These are phyloP conservation scores for Tetracentron sinense DNA, from an alignment of 164 flowering plant genomes.

Conservation along the genomic window DNA sequence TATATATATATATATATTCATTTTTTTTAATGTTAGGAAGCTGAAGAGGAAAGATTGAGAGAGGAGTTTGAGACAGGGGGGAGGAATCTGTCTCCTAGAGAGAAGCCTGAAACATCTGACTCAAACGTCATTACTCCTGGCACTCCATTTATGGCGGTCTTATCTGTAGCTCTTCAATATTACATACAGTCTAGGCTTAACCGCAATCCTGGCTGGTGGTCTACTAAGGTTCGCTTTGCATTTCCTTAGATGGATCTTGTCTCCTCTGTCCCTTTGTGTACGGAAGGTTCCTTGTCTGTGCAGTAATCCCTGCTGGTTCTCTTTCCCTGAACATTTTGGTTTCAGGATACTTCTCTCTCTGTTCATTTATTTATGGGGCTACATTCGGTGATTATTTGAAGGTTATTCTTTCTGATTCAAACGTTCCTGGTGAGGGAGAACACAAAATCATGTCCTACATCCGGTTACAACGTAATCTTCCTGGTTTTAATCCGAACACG, in stretches of 20 bases:
- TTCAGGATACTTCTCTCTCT: slow-evolving; percentile 58
- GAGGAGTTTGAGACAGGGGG: slow-evolving; percentile 67
- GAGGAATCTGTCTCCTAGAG: slow-evolving; percentile 37
- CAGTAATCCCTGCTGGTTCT: slow-evolving; percentile 52
- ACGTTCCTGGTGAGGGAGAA: slow-evolving; percentile 99
- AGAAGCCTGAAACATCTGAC: slow-evolving; percentile 80
- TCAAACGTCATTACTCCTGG: slow-evolving; percentile 99
- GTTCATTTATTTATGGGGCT: slow-evolving; percentile 69
- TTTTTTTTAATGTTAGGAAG: slow-evolving; percentile 48
- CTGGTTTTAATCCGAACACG: slow-evolving; percentile 89
- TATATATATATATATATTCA: neutral
- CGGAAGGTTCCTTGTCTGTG: slow-evolving; percentile 40
- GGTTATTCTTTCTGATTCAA: slow-evolving; percentile 98
- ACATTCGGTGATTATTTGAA: slow-evolving; percentile 84
- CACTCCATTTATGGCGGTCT: slow-evolving; percentile 84
- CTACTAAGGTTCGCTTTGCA: slow-evolving; percentile 56
- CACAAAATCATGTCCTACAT: slow-evolving; percentile 96
- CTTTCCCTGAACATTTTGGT: slow-evolving; percentile 29
- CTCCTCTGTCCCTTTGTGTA: slow-evolving; percentile 26
- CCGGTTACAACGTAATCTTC: slow-evolving; percentile 80
- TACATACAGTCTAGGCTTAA: slow-evolving; percentile 74
- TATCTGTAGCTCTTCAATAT: slow-evolving; percentile 92
- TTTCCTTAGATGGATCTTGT: slow-evolving; percentile 11
- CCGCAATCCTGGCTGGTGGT: slow-evolving; percentile 64
- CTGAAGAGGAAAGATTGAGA: slow-evolving; percentile 82